These are phyloP conservation scores for Teunomyces funiuensis DNA, from an alignment of 805 yeast species.

Conservation along the genomic window DNA sequence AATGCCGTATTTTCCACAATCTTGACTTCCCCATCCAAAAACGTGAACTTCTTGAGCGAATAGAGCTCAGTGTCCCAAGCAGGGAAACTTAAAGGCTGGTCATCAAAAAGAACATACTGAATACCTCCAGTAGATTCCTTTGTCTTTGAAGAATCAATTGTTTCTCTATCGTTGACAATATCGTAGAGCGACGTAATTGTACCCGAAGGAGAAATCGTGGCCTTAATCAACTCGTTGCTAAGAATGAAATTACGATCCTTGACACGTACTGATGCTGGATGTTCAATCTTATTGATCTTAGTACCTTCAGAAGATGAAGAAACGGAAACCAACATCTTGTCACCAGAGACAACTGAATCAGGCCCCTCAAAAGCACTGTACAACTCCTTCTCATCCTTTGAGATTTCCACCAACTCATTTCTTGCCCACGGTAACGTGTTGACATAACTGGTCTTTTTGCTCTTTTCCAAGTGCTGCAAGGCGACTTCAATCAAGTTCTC, in stretches of 20 bases:
- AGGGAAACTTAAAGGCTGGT: slow-evolving; percentile 86
- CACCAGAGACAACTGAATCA: slow-evolving; percentile 1
- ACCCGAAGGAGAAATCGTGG: slow-evolving; percentile 51
- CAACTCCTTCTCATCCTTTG: slow-evolving; percentile 19
- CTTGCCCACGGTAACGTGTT: slow-evolving; percentile 71
- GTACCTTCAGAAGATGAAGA: slow-evolving; percentile 16
- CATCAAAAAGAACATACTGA: slow-evolving; percentile 80
- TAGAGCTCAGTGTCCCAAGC: slow-evolving; percentile 98
- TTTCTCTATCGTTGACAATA: slow-evolving; percentile 54
- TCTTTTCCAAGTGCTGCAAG: slow-evolving; percentile 19
- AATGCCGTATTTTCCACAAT: slow-evolving; percentile 53
- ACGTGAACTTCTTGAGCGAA: slow-evolving; percentile 69
- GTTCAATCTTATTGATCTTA: slow-evolving; percentile 21
- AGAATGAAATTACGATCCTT: slow-evolving; percentile 47
- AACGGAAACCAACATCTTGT: slow-evolving; percentile 21
- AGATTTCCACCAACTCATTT: slow-evolving; percentile 42
- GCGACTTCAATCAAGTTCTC: slow-evolving; percentile 54
- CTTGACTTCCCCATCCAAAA: slow-evolving; percentile 42
- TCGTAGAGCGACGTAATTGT: slow-evolving; percentile 66
- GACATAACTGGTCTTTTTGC: slow-evolving; percentile 20
- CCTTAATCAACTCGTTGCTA: slow-evolving; percentile 61
- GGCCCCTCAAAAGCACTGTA: slow-evolving; percentile 11
- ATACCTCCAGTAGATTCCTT: slow-evolving; percentile 58
- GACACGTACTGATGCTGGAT: slow-evolving; percentile 49
- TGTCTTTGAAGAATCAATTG: slow-evolving; percentile 58